Percentiles rank a stretch among this genome's conserved stretches.
phyloP scores from a whole-genome alignment of 768 basidiomycete genomes.

The Coprinellus aureogranulatus region DNA sequence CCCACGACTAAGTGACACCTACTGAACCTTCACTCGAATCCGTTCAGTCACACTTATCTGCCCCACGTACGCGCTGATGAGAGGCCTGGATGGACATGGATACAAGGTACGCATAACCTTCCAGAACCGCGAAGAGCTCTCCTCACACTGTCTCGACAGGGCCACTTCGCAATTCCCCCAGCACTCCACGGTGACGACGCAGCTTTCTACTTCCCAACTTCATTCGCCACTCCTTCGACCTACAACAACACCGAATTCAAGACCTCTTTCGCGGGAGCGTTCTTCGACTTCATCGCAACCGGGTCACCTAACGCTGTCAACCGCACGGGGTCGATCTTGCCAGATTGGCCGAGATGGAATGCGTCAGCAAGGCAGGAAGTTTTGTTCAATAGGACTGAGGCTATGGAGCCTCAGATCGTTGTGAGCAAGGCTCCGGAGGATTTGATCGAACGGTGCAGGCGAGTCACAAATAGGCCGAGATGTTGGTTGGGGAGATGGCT shows the following conservation, averaged over 20 bases:
- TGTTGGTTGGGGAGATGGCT: too few relatives aligned
- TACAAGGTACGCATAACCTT: constrained; percentile 29
- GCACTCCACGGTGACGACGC: constrained; percentile 35
- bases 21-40: too few relatives aligned
- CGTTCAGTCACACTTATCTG: constrained; percentile 42
- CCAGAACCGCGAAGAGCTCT: background rate
- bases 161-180: constrained; percentile 44
- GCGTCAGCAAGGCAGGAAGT: background rate
- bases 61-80: constrained; percentile 39
- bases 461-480: too few relatives aligned
- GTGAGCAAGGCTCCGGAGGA: background rate
- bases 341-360: background rate
- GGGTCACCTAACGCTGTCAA: background rate
- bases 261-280: background rate
- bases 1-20: background rate
- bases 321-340: background rate
- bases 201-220: constrained; percentile 43
- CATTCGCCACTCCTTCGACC: constrained; percentile 21
- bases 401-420: constrained; percentile 8
- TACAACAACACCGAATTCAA: constrained; percentile 34
- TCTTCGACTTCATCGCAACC: background rate
- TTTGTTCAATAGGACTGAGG: background rate
- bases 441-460: background rate
- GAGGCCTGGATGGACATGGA: constrained; percentile 25
- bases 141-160: constrained; percentile 18